Evolutionary conservation across 805 yeast genomes (phyloP).

Genomic region (Lipomyces kockii): DNA sequence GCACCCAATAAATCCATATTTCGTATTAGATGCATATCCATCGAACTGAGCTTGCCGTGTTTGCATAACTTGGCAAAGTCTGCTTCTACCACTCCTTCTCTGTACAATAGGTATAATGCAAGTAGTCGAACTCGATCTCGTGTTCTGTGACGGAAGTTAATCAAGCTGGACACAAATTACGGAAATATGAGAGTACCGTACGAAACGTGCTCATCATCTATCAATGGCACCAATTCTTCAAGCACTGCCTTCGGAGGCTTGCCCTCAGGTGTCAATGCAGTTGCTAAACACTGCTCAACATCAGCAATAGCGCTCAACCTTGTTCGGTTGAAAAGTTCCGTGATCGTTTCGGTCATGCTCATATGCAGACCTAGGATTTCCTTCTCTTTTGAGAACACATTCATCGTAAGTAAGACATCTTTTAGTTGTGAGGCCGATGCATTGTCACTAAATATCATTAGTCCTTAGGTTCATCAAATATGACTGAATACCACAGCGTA

Average conservation of each 20-base stretch:
- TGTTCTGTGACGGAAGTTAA: conserved; percentile 36
- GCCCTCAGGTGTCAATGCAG: conserved; percentile 73
- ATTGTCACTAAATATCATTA: conserved; percentile 6
- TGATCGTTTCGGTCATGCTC: conserved; percentile 28
- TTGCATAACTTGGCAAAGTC: conserved; percentile 74
- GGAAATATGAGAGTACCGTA: neutral
- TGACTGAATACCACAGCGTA: neutral
- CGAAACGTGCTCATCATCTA: conserved; percentile 52
- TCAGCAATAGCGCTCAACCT: conserved; percentile 72
- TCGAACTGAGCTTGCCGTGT: conserved; percentile 54
- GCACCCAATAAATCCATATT: conserved; percentile 66
- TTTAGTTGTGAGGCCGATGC: conserved; percentile 47
- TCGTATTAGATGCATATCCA: conserved; percentile 57
- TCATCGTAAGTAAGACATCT: conserved; percentile 55
- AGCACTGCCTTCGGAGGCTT: conserved; percentile 60
- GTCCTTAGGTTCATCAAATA: neutral
- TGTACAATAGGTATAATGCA: conserved; percentile 71
- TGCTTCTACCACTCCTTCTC: conserved; percentile 77
- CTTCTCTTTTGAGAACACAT: conserved; percentile 59
- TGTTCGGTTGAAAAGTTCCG: conserved; percentile 16
- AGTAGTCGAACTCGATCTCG: conserved; percentile 76
- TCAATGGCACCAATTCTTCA: conserved; percentile 61
- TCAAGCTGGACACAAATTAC: neutral
- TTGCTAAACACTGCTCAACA: conserved; percentile 81
- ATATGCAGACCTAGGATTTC: conserved; percentile 27